phyloP scores from a whole-genome alignment of 495 filamentous ascomycete genomes.

The Venustampulla echinocandica region DNA sequence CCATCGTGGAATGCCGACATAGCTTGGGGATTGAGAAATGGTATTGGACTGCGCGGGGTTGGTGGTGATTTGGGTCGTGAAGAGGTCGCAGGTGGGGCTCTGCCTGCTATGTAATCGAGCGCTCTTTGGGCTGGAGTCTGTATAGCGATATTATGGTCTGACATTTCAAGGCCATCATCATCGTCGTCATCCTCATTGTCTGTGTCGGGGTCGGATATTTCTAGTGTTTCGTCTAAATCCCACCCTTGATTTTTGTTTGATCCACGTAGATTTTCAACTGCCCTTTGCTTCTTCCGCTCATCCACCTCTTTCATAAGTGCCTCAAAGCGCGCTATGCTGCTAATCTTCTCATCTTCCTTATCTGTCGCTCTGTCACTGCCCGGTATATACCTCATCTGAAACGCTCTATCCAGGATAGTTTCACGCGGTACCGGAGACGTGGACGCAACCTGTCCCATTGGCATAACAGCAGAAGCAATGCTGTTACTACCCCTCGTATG shows the following conservation, averaged over 20 bases:
- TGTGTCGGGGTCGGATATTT: conserved; percentile 16
- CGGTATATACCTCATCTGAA: conserved; percentile 47
- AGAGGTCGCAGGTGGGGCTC: conserved; percentile 15
- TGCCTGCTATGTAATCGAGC: conserved; percentile 40
- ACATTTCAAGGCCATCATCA: conserved; percentile 33
- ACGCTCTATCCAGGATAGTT: conserved; percentile 52
- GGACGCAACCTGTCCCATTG: conserved; percentile 5
- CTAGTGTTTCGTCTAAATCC: conserved; percentile 22
- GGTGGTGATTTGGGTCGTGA: conserved; percentile 14
- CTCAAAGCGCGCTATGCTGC: conserved; percentile 48
- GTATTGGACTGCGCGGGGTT: conserved; percentile 9
- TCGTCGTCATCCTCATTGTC: conserved; percentile 20
- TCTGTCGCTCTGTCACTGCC: conserved; percentile 33
- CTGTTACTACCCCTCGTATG: conserved; percentile 28
- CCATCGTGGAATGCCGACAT: conserved; percentile 19
- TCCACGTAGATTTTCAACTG: neutral
- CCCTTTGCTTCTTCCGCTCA: conserved; percentile 30
- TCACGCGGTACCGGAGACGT: conserved; percentile 39
- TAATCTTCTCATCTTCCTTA: conserved; percentile 38
- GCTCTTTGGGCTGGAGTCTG: conserved; percentile 34
- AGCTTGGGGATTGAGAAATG: conserved; percentile 17
- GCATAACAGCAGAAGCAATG: conserved; percentile 22
- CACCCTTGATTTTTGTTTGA: conserved; percentile 10
- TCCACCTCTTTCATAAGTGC: conserved; percentile 49
- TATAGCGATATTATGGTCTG: conserved; percentile 27